Evolutionary conservation across 805 yeast species (phyloP).

Genomic region (Ogataea naganishii): DNA sequence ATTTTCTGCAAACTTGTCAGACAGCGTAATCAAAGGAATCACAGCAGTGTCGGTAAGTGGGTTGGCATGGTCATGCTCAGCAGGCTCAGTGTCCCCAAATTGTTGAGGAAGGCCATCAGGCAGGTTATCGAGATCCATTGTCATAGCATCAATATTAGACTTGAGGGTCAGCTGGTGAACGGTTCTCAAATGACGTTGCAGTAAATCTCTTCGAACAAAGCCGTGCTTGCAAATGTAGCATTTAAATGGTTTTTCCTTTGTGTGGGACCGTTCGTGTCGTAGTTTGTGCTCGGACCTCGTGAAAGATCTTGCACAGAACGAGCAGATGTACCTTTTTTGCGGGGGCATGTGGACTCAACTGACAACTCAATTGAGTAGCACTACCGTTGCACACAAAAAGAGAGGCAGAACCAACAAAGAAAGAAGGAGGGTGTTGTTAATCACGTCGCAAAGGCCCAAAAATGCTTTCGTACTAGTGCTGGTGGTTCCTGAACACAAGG

Average conservation of each 20-base stretch:
- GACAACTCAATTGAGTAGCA: too few relatives aligned
- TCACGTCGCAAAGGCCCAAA: too few relatives aligned
- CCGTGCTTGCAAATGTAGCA: conserved; percentile 63
- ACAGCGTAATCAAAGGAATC: background rate
- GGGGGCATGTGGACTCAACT: conserved; percentile 19
- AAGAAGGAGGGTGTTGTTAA: too few relatives aligned
- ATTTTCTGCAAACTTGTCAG: background rate
- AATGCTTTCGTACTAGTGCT: too few relatives aligned
- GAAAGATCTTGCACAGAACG: conserved; percentile 72
- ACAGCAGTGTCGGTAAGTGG: conserved; percentile 4
- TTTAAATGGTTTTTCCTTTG: conserved; percentile 72
- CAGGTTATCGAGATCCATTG: conserved; percentile 7
- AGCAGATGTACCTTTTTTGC: conserved; percentile 64
- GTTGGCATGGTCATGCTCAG: conserved; percentile 8
- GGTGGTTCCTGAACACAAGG: too few relatives aligned
- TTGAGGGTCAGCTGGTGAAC: conserved; percentile 44
- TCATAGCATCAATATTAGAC: conserved; percentile 15
- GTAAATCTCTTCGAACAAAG: conserved; percentile 69
- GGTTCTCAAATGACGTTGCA: conserved; percentile 71
- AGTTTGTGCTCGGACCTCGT: conserved; percentile 73
- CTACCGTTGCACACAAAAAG: too few relatives aligned
- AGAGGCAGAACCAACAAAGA: too few relatives aligned
- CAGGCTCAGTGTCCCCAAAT: background rate
- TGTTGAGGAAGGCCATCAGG: conserved; percentile 5
- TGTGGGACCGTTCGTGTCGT: conserved; percentile 73